phyloP scores from a whole-genome alignment of 139 green algal species.

The Tetratostichococcus sp. region DNA sequence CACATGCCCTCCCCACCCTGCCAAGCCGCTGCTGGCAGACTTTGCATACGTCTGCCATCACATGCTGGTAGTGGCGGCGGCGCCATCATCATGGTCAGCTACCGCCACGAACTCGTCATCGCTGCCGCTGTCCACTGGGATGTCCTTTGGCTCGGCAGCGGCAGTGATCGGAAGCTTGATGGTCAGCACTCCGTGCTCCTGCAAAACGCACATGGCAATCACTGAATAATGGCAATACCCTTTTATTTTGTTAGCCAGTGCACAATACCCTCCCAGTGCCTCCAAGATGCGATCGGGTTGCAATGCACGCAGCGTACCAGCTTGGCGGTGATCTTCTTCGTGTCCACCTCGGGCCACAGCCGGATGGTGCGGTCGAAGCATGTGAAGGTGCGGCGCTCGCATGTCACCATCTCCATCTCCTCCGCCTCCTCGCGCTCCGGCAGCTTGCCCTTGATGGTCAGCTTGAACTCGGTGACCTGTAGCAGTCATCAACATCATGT shows the following conservation, averaged over 20 bases:
- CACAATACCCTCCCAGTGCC: no score
- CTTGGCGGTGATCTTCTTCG: background rate
- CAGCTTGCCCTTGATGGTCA: background rate
- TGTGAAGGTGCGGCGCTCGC: background rate
- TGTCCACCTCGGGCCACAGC: background rate
- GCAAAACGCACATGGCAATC: background rate
- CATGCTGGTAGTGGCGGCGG: no score
- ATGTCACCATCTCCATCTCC: background rate
- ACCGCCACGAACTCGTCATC: background rate
- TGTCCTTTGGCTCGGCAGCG: background rate
- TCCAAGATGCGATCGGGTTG: no score
- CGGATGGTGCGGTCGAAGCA: background rate
- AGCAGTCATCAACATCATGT: background rate
- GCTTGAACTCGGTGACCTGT: background rate
- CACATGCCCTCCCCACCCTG: no score
- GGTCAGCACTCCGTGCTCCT: background rate
- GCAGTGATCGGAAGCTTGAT: background rate
- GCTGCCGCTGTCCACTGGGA: background rate
- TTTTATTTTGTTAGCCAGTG: no score
- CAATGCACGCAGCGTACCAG: background rate
- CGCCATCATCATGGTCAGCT: background rate
- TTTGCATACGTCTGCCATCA: no score
- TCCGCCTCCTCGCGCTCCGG: background rate
- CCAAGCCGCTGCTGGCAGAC: no score
- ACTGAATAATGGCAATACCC: no score